Base-by-base conservation (phyloP, 2,329 filamentous ascomycete species). In the Penicillium sp. region DNA sequence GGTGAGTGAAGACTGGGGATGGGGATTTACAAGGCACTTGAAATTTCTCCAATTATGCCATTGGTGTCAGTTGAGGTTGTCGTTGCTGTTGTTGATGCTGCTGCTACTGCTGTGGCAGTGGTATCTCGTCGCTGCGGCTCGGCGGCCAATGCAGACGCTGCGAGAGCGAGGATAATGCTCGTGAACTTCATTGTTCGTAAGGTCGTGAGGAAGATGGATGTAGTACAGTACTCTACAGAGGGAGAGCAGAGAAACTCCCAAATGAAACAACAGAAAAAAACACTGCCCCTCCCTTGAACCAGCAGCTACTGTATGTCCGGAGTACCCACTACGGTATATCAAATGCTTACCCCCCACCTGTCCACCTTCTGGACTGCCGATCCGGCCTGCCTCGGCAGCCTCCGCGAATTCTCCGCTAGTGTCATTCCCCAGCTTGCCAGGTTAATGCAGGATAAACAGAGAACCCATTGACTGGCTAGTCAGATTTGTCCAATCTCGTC, bases 21-120 rank as follows among this genome's bases (percentile, higher is more conserved):
- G 18, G 18, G 19, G 40, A 22, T 13, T 24, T 58, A 70, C 69
- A 71, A 18, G 51, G 65, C 63, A 47, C 61, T 62, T 3, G 61
- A 60, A 11, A 71, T 50, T 0, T 66, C 55, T 4, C 60, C 60
- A 22, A 69, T 58, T 44, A 61, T 62, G 18, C 64, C 59, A 6
- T 40, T 35, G 16, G 61, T 51, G 39, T 39, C 36, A 9, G 35
- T 27, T 22, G 49, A 13, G 4, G 11, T 50, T 33, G 46, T 35
- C 1, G 22, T 44, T 44, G 41, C 36, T 10, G 35, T 24, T 19
- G 47, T 14, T 5, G 4, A 39, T 33, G 44, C 24, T 2, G 13
- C 27, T 44, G 40, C 40, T 24, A 24, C 11, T 13, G 44, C 1
- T 10, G 53, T 59, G 10, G 58, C 24, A 18, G 22, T 60, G 11